A percentile compares a stretch with the other conserved stretches of the same genome.
Evolutionary conservation across 805 yeast species (phyloP).

Genomic region (Middelhovenomyces tepae): DNA sequence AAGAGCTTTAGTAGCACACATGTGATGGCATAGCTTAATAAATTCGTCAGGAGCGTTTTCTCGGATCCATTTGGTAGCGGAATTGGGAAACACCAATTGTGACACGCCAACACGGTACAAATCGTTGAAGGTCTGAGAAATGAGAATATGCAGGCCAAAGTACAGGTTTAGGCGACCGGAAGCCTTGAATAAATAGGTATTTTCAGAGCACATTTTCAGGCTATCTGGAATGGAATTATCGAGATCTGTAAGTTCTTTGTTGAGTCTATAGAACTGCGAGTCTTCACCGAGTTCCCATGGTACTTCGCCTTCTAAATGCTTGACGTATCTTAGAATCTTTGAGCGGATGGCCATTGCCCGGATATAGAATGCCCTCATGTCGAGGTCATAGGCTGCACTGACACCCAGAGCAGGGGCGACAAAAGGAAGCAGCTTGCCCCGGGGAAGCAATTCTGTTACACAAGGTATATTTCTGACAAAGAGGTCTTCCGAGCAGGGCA

Average conservation of each 20-base stretch:
- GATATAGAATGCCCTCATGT: conserved; percentile 13
- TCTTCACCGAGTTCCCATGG: conserved; percentile 12
- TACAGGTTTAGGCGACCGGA: conserved; percentile 6
- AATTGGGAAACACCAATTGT: conserved; percentile 8
- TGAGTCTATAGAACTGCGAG: conserved; percentile 9
- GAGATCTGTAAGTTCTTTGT: conserved; percentile 4
- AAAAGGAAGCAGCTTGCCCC: conserved; percentile 10
- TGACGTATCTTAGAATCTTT: conserved; percentile 8
- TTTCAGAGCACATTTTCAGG: conserved; percentile 1
- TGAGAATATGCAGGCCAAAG: conserved; percentile 8
- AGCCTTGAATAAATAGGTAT: conserved; percentile 3
- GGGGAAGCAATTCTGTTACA: conserved; percentile 9
- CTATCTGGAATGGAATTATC: conserved; percentile 7
- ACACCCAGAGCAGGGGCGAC: conserved; percentile 2
- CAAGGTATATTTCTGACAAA: conserved; percentile 11
- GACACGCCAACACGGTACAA: conserved; percentile 10
- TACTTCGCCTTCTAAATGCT: conserved; percentile 6
- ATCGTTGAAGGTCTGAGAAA: conserved; percentile 8
- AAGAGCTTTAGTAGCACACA: conserved; percentile 5
- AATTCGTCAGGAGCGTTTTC: conserved; percentile 9
- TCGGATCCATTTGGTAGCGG: conserved; percentile 8
- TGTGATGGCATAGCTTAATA: conserved; percentile 4
- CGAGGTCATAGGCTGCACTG: conserved; percentile 7
- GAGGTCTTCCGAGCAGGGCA: conserved; percentile 12
- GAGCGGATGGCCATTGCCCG: conserved; percentile 10